Percentiles rank a stretch among this genome's conserved stretches.
phyloP scores from a whole-genome alignment of 1,284 basidiomycete genomes.

The Naganishia sp. region DNA sequence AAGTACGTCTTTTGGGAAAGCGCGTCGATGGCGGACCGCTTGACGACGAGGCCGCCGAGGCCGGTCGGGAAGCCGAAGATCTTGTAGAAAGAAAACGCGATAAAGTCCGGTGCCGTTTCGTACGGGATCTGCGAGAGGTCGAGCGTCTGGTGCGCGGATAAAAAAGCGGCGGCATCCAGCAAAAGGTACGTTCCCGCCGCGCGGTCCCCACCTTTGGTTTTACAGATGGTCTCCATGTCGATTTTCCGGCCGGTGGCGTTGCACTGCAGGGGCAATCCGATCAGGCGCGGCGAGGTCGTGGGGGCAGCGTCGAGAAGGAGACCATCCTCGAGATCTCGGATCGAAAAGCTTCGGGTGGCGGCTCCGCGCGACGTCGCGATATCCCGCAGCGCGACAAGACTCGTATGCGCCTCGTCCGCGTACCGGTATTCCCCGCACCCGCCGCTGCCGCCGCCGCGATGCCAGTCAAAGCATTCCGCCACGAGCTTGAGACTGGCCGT shows the following conservation, averaged over 20 bases:
- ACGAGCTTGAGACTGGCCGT: constrained; percentile 75
- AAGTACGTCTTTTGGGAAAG: constrained; percentile 18
- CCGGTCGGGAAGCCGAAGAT: constrained; percentile 87
- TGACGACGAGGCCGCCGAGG: constrained; percentile 73
- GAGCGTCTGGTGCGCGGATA: constrained; percentile 63
- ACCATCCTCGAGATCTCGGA: not conserved
- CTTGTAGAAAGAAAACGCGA: constrained; percentile 82
- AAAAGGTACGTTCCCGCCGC: constrained; percentile 52
- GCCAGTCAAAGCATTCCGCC: constrained; percentile 72
- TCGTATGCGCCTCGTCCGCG: constrained; percentile 75
- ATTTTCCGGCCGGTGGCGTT: constrained; percentile 61
- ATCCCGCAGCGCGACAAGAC: constrained; percentile 76
- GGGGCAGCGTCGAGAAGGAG: not conserved
- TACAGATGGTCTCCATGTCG: constrained; percentile 67
- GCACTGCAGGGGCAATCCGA: constrained; percentile 63
- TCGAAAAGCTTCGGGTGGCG: constrained; percentile 63
- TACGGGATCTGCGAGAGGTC: constrained; percentile 74
- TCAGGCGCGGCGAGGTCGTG: constrained; percentile 56
- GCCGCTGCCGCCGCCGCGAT: constrained; percentile 32
- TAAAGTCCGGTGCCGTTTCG: constrained; percentile 74
- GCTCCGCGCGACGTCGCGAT: constrained; percentile 64
- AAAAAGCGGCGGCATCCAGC: constrained; percentile 39
- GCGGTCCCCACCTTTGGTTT: constrained; percentile 70
- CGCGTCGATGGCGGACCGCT: constrained; percentile 39
- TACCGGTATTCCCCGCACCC: constrained; percentile 63